Percentiles rank a stretch among this genome's conserved stretches.
phyloP scores from a whole-genome alignment of 108 stramenopile genomes.

The Bacterosira constricta region DNA sequence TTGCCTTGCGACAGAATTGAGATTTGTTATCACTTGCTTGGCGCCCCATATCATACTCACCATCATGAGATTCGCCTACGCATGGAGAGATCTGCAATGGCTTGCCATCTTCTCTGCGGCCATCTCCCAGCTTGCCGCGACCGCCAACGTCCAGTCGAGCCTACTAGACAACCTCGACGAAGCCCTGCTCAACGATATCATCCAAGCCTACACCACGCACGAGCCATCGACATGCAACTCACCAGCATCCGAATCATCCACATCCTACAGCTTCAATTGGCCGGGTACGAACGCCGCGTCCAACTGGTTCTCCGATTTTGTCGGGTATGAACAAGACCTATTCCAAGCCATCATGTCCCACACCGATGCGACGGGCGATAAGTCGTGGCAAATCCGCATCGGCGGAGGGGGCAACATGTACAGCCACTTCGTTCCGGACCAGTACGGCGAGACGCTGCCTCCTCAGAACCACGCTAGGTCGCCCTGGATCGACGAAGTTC shows the following conservation, averaged over 20 bases:
- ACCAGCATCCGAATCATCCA: neutral
- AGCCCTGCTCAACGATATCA: neutral
- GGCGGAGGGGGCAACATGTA: constrained; percentile 30
- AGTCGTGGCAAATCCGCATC: constrained; percentile 25
- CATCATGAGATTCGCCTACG: too few relatives aligned
- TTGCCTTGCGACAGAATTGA: too few relatives aligned
- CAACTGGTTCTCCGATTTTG: constrained; percentile 1
- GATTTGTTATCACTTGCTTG: too few relatives aligned
- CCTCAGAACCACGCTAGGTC: constrained; percentile 16
- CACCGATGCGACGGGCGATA: constrained; percentile 1
- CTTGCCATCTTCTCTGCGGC: too few relatives aligned
- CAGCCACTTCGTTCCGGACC: neutral
- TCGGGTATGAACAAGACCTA: neutral
- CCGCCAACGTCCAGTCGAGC: neutral
- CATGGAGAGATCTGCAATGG: too few relatives aligned
- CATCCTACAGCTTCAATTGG: constrained; percentile 26
- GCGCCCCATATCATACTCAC: too few relatives aligned
- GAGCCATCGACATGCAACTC: neutral
- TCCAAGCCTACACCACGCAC: neutral
- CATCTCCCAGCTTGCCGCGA: too few relatives aligned
- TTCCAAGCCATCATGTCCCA: constrained; percentile 25
- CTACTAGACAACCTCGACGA: neutral
- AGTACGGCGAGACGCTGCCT: constrained; percentile 33
- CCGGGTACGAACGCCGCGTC: constrained; percentile 11
- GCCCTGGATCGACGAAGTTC: constrained; percentile 32